These are phyloP conservation scores for Lichtheimia ramosa DNA, from an alignment of 371 early-diverging fungal species.

Conservation along the genomic window DNA sequence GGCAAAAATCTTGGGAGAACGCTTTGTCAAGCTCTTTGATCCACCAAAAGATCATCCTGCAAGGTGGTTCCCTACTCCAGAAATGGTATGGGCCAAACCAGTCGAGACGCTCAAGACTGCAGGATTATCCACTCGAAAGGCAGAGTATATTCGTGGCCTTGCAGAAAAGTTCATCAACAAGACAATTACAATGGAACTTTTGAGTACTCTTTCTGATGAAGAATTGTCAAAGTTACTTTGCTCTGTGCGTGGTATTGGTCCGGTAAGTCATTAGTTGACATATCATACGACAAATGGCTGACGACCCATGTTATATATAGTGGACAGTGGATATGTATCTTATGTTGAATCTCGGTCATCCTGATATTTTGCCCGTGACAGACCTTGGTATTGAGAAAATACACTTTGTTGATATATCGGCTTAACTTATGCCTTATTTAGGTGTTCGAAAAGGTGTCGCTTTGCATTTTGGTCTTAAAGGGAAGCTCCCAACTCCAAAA, in stretches of 20 bases:
- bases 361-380: constrained; percentile 55
- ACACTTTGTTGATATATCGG: neutral
- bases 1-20: constrained; percentile 37
- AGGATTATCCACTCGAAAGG: constrained; percentile 51
- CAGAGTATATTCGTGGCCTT: constrained; percentile 43
- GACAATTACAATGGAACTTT: constrained; percentile 29
- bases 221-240: constrained; percentile 42
- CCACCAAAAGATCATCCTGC: constrained; percentile 6
- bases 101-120: constrained; percentile 32
- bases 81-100: constrained; percentile 26
- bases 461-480: constrained; percentile 38
- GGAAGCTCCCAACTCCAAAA: constrained; percentile 26
- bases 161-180: constrained; percentile 49
- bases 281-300: neutral
- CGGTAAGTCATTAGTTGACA: constrained; percentile 22
- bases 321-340: constrained; percentile 64
- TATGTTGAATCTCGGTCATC: constrained; percentile 56
- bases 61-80: constrained; percentile 47
- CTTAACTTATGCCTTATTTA: neutral
- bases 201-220: constrained; percentile 42
- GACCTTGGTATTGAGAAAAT: constrained; percentile 41
- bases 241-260: constrained; percentile 57
- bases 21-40: constrained; percentile 43
- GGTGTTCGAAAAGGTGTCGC: constrained; percentile 54
- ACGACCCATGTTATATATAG: constrained; percentile 9